Evolutionary conservation across 257 asterid species (phyloP).

Genomic region (Misopates orontium): DNA sequence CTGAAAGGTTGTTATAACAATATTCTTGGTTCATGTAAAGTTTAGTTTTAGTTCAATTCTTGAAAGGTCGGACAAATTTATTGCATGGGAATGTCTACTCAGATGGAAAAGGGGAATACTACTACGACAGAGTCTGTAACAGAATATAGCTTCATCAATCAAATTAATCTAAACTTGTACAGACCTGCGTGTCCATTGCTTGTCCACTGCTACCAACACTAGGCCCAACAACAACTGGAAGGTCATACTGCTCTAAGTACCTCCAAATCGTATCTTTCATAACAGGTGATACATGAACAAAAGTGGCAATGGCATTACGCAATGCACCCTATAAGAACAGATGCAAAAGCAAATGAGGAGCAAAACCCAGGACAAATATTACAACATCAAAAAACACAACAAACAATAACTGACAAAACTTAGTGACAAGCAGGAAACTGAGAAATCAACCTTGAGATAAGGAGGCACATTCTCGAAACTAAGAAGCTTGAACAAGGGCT

Average conservation of each 20-base stretch:
- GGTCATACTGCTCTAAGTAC: slow-evolving; percentile 89
- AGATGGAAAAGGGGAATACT: slow-evolving; percentile 7
- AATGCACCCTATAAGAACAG: slow-evolving; percentile 69
- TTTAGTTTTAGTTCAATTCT: neutral
- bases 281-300: slow-evolving; percentile 75
- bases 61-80: slow-evolving; percentile 6
- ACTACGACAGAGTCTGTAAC: neutral
- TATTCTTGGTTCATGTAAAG: neutral
- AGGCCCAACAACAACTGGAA: slow-evolving; percentile 88
- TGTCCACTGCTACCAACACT: slow-evolving; percentile 54
- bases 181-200: slow-evolving; percentile 75
- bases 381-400: slow-evolving; percentile 13
- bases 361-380: slow-evolving; percentile 24
- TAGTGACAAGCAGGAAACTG: slow-evolving; percentile 22
- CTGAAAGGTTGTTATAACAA: neutral
- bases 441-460: slow-evolving; percentile 78
- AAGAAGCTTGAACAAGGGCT: slow-evolving; percentile 95
- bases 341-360: slow-evolving; percentile 28
- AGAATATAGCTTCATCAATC: slow-evolving; percentile 9
- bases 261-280: slow-evolving; percentile 90
- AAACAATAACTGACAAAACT: slow-evolving; percentile 17
- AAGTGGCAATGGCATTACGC: slow-evolving; percentile 77
- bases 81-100: neutral
- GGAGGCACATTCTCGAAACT: slow-evolving; percentile 98
- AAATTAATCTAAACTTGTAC: slow-evolving; percentile 16